phyloP scores from a whole-genome alignment of 805 yeast genomes.

The Yamadazyma sp. region DNA sequence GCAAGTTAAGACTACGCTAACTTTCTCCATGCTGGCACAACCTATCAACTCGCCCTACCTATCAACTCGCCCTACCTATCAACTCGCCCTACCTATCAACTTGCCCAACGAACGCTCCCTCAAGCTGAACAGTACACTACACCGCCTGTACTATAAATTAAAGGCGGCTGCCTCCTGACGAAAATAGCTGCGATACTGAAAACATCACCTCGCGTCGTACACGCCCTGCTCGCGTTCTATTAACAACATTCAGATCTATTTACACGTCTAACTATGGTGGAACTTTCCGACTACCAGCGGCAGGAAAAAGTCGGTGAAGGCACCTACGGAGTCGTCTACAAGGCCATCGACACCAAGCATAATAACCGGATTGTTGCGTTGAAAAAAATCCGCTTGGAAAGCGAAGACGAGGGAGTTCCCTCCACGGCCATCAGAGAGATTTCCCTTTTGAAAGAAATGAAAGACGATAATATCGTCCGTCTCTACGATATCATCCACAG shows the following conservation, averaged over 20 bases:
- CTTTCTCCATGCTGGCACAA: too few species aligned
- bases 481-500: slow-evolving; percentile 93
- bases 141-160: too few species aligned
- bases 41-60: neutral
- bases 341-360: slow-evolving; percentile 85
- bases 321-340: slow-evolving; percentile 96
- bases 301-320: slow-evolving; percentile 98
- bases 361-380: slow-evolving; percentile 94
- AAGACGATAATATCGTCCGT: slow-evolving; percentile 90
- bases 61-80: neutral
- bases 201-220: too few species aligned
- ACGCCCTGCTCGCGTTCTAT: too few species aligned
- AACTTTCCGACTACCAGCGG: slow-evolving; percentile 86
- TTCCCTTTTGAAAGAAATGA: slow-evolving; percentile 87
- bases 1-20: too few species aligned
- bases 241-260: too few species aligned
- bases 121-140: too few species aligned
- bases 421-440: slow-evolving; percentile 97
- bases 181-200: too few species aligned
- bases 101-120: too few species aligned
- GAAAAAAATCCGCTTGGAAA: slow-evolving; percentile 91
- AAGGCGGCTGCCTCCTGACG: too few species aligned
- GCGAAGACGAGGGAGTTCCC: slow-evolving; percentile 98
- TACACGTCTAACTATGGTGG: slow-evolving; percentile 56
- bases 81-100: too few species aligned